Evolutionary conservation across 345 rosid species (phyloP).

Genomic region (Populus davidiana): DNA sequence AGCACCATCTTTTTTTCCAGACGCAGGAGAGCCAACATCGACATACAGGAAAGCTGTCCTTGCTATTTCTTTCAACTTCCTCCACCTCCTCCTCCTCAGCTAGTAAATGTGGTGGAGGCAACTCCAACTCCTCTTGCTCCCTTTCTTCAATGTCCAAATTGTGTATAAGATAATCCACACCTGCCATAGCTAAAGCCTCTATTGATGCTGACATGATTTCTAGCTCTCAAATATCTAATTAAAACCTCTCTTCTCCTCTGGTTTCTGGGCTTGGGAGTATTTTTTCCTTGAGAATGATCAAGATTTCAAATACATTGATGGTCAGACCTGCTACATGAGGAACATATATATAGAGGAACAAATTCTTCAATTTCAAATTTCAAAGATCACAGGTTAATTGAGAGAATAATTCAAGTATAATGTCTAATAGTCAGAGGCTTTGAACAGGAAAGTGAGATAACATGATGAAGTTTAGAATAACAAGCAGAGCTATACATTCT

Average conservation of each 20-base stretch:
- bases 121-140: constrained; percentile 28
- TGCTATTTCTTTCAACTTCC: not conserved
- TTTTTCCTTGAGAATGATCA: not conserved
- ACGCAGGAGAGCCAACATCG: too few relatives aligned
- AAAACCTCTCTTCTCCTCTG: not conserved
- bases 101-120: constrained; percentile 24
- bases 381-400: not conserved
- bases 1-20: too few relatives aligned
- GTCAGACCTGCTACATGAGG: not conserved
- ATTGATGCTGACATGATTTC: constrained; percentile 24
- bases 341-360: not conserved
- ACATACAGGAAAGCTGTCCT: not conserved
- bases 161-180: constrained; percentile 30
- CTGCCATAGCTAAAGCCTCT: constrained; percentile 54
- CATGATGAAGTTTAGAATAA: not conserved
- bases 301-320: not conserved
- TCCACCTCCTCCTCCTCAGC: not conserved
- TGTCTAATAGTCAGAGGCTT: too few relatives aligned
- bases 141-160: constrained; percentile 34
- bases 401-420: not conserved
- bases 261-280: not conserved
- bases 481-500: not conserved
- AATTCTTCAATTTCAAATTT: too few relatives aligned
- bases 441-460: not conserved
- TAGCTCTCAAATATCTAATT: not conserved